phyloP scores from a whole-genome alignment of 2,329 filamentous ascomycete species.

The Aspergillus nomiae region DNA sequence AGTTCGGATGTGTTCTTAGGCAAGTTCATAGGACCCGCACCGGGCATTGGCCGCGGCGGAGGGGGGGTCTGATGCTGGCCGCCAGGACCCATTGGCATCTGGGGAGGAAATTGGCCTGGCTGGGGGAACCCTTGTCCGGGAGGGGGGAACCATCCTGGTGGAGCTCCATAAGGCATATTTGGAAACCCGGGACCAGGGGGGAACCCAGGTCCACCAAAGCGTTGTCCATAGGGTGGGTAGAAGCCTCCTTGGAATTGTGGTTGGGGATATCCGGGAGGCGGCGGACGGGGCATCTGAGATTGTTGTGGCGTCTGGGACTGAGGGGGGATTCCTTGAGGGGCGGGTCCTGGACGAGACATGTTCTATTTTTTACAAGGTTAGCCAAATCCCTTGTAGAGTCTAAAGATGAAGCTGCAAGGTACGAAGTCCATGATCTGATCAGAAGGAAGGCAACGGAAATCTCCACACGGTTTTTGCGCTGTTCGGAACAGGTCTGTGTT shows the following conservation, averaged over 20 bases:
- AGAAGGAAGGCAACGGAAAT: slow-evolving; percentile 99
- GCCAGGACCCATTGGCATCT: slow-evolving; percentile 59
- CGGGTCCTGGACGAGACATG: slow-evolving; percentile 44
- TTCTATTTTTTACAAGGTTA: slow-evolving; percentile 38
- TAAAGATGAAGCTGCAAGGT: slow-evolving; percentile 10
- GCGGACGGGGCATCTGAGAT: slow-evolving; percentile 40
- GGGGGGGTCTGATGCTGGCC: slow-evolving; percentile 44
- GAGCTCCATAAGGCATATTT: slow-evolving; percentile 76
- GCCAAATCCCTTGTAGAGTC: slow-evolving; percentile 13
- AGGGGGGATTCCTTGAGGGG: slow-evolving; percentile 38
- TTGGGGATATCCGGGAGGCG: slow-evolving; percentile 43
- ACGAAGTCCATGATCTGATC: slow-evolving; percentile 54
- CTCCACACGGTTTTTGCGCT: slow-evolving; percentile 90
- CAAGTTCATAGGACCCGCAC: slow-evolving; percentile 26
- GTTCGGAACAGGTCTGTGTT: slow-evolving; percentile 77
- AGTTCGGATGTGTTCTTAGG: slow-evolving; percentile 47
- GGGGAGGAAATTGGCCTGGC: slow-evolving; percentile 66
- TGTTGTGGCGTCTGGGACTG: slow-evolving; percentile 48
- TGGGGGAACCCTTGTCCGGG: slow-evolving; percentile 74
- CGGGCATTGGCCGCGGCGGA: slow-evolving; percentile 38
- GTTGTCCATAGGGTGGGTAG: slow-evolving; percentile 49
- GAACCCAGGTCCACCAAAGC: slow-evolving; percentile 52
- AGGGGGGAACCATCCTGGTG: slow-evolving; percentile 74
- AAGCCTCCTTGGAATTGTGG: slow-evolving; percentile 45
- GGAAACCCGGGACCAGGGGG: slow-evolving; percentile 67